A percentile compares a stretch with the other conserved stretches of the same genome.
Evolutionary conservation across 129 eudicot species (phyloP).

Genomic region (Tagetes patula): DNA sequence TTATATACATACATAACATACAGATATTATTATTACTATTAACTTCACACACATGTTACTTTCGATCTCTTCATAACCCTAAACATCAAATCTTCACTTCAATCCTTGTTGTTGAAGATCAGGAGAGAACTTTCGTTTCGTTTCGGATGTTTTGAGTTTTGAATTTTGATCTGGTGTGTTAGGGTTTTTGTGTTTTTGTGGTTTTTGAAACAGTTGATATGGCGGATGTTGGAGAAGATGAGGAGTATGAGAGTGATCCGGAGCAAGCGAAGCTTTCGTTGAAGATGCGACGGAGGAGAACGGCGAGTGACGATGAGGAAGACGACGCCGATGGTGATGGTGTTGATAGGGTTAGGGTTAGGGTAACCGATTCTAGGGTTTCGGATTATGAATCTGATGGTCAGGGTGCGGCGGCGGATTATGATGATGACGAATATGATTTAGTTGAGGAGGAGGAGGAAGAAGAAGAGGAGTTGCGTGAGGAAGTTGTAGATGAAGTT

Average conservation of each 20-base stretch:
- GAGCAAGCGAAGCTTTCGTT: constrained; percentile 88
- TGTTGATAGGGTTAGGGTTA: constrained; percentile 23
- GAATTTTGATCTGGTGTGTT: constrained; percentile 13
- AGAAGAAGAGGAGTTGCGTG: constrained; percentile 5
- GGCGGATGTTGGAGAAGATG: constrained; percentile 66
- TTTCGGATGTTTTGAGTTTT: constrained; percentile 30
- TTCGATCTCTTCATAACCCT: constrained; percentile 19
- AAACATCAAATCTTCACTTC: constrained; percentile 15
- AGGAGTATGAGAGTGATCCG: constrained; percentile 99
- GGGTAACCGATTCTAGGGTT: constrained; percentile 48
- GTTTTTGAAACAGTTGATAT: constrained; percentile 27
- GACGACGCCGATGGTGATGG: constrained; percentile 32
- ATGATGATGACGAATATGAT: constrained; percentile 59
- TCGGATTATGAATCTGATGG: constrained; percentile 71
- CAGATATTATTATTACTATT: background rate
- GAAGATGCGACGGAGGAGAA: constrained; percentile 79
- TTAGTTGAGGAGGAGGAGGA: constrained; percentile 47
- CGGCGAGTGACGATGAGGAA: constrained; percentile 84
- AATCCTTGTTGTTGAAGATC: constrained; percentile 1
- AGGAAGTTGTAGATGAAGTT: constrained; percentile 39
- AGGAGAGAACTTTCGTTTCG: background rate
- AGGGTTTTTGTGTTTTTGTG: constrained; percentile 25
- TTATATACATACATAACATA: constrained; percentile 16
- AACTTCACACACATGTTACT: constrained; percentile 31
- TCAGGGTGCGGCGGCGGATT: constrained; percentile 82